Conservation (phyloP, 371 early-diverging fungal genomes). For the Mucor irregularis region DNA sequence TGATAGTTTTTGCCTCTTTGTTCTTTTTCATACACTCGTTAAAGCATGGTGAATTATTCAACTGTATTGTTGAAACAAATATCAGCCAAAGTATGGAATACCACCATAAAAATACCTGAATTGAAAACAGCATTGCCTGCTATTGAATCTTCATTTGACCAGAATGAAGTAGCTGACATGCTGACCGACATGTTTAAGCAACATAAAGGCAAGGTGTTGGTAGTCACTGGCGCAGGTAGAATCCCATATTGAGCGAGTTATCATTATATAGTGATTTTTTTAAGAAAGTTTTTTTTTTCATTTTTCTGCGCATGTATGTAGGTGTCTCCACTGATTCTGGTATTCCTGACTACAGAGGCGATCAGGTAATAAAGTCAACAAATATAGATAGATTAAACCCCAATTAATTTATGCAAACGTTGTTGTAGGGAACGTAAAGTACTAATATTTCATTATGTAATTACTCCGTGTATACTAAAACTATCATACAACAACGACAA, state of each 20-base stretch:
- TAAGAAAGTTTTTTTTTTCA: neutral
- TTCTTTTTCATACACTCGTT: too few species aligned
- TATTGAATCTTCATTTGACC: slow-evolving; percentile 22
- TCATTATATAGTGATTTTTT: neutral
- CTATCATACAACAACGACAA: slow-evolving; percentile 8
- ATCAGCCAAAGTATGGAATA: slow-evolving; percentile 27
- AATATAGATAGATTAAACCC: neutral
- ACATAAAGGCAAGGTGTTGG: slow-evolving; percentile 41
- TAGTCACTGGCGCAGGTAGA: slow-evolving; percentile 59
- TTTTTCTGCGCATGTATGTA: slow-evolving; percentile 21
- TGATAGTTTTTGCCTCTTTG: too few species aligned
- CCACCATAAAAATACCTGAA: slow-evolving; percentile 43
- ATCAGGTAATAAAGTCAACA: slow-evolving; percentile 38
- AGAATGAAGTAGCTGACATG: slow-evolving; percentile 28
- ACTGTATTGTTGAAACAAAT: slow-evolving; percentile 4
- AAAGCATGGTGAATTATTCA: too few species aligned
- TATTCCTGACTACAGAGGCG: slow-evolving; percentile 90
- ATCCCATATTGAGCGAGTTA: neutral
- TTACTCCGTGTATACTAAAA: neutral
- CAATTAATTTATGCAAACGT: neutral
- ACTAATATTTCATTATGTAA: neutral
- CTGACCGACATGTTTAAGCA: slow-evolving; percentile 45
- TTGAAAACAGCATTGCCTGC: slow-evolving; percentile 22
- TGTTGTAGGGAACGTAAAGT: slow-evolving; percentile 14
- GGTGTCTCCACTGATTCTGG: slow-evolving; percentile 82